A percentile compares a stretch with the other conserved stretches of the same genome.
phyloP scores from a whole-genome alignment of 768 basidiomycete genomes.

The Galerina marginata region DNA sequence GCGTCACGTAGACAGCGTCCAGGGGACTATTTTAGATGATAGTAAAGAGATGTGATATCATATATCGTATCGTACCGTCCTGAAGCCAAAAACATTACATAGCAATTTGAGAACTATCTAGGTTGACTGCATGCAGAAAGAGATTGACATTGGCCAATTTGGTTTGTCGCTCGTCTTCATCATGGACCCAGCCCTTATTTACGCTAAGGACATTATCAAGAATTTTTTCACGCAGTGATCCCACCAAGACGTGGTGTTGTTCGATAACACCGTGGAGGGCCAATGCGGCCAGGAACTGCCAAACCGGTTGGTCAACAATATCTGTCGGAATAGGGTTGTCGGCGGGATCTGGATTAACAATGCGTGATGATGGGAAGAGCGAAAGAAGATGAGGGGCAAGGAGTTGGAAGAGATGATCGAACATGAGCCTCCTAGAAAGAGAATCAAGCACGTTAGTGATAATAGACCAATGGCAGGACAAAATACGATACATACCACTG shows the following conservation, averaged over 20 bases:
- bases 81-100: constrained; percentile 37
- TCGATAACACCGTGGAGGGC: constrained; percentile 84
- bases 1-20: constrained; percentile 15
- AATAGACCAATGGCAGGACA: not conserved
- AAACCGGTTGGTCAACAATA: constrained; percentile 87
- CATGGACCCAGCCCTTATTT: constrained; percentile 73
- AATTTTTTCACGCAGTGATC: constrained; percentile 88
- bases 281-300: constrained; percentile 91
- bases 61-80: constrained; percentile 21
- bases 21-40: constrained; percentile 14
- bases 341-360: constrained; percentile 39
- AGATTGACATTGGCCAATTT: constrained; percentile 94
- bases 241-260: constrained; percentile 89
- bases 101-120: constrained; percentile 73
- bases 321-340: constrained; percentile 53
- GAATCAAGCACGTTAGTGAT: constrained; percentile 7
- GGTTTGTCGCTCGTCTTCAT: constrained; percentile 75
- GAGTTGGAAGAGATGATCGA: constrained; percentile 84
- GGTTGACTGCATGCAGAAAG: constrained; percentile 80
- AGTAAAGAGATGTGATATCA: constrained; percentile 19
- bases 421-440: constrained; percentile 77
- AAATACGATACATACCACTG: constrained; percentile 56
- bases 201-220: constrained; percentile 86
- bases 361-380: constrained; percentile 91
- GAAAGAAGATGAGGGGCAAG: constrained; percentile 76